Conservation (phyloP, 805 yeast species). For the Grigorovia transvaalensis region DNA sequence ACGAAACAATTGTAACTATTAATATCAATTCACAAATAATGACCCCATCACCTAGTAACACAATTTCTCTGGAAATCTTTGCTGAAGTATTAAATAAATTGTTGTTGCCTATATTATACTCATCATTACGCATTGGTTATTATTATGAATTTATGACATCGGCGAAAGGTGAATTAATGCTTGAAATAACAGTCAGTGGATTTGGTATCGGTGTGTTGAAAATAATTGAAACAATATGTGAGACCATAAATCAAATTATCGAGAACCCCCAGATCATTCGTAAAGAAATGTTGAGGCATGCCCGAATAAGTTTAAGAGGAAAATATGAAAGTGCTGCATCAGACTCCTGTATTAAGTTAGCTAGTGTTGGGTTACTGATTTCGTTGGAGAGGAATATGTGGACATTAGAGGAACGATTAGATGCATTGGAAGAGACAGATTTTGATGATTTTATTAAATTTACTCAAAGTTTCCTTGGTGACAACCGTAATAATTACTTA, state of each 20-base stretch:
- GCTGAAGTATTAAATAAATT: slow-evolving; percentile 36
- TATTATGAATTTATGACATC: slow-evolving; percentile 49
- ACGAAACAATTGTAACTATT: slow-evolving; percentile 29
- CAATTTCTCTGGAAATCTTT: slow-evolving; percentile 45
- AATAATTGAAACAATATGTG: slow-evolving; percentile 29
- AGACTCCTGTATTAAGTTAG: slow-evolving; percentile 38
- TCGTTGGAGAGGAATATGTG: slow-evolving; percentile 48
- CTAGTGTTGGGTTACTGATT: slow-evolving; percentile 40
- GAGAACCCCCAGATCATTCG: slow-evolving; percentile 7
- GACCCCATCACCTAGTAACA: slow-evolving; percentile 28
- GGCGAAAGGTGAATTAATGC: slow-evolving; percentile 41
- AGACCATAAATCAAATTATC: slow-evolving; percentile 18
- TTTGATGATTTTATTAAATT: slow-evolving; percentile 27
- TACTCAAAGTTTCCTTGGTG: slow-evolving; percentile 19
- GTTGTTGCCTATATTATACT: slow-evolving; percentile 38
- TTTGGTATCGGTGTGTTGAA: slow-evolving; percentile 31
- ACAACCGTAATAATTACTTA: slow-evolving; percentile 22
- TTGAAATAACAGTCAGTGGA: slow-evolving; percentile 47
- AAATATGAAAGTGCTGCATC: slow-evolving; percentile 36
- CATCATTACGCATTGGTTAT: slow-evolving; percentile 44
- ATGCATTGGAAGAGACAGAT: slow-evolving; percentile 43
- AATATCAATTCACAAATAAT: slow-evolving; percentile 32
- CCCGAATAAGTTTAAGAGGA: slow-evolving; percentile 38
- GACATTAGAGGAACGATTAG: slow-evolving; percentile 44
- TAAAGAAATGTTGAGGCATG: slow-evolving; percentile 34